These are phyloP conservation scores for Porodaedalea pini DNA, from an alignment of 1,284 basidiomycete genomes.

Conservation along the genomic window DNA sequence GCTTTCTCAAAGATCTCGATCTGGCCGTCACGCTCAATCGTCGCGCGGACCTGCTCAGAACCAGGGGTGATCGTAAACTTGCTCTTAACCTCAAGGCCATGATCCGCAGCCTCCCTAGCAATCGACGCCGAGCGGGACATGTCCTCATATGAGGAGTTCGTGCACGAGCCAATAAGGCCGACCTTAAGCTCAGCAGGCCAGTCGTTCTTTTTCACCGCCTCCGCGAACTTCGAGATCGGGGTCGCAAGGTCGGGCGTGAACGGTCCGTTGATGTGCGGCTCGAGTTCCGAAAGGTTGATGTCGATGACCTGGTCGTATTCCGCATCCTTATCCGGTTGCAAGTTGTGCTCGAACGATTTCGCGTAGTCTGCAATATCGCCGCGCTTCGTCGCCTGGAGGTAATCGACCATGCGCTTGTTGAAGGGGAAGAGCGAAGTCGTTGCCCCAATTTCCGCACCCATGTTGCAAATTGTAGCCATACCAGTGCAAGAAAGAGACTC, in stretches of 20 bases:
- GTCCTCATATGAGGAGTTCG: conserved; percentile 99
- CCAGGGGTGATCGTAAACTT: conserved; percentile 98
- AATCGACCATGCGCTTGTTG: conserved; percentile 92
- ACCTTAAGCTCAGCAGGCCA: conserved; percentile 99
- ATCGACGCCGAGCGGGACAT: conserved; percentile 98
- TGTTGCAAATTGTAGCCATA: conserved; percentile 99
- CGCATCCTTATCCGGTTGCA: conserved; percentile 83
- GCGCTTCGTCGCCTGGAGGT: conserved; percentile 93
- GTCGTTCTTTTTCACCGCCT: conserved; percentile 90
- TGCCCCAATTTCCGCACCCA: conserved; percentile 99
- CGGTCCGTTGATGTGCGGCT: conserved; percentile 99
- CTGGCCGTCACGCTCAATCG: conserved; percentile 94
- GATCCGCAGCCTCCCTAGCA: conserved; percentile 81
- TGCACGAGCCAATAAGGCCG: conserved; percentile 97
- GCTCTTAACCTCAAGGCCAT: conserved; percentile 89
- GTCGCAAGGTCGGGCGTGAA: conserved; percentile 97
- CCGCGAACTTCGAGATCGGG: conserved; percentile 93
- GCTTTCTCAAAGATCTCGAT: conserved; percentile 84
- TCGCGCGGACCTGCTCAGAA: conserved; percentile 97
- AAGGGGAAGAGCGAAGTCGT: conserved; percentile 99
- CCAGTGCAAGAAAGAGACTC: conserved; percentile 96
- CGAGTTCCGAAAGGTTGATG: conserved; percentile 94
- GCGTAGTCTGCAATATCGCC: conserved; percentile 88
- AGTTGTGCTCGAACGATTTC: conserved; percentile 86
- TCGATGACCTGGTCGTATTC: conserved; percentile 96